Evolutionary conservation across 352 stramenopile species (phyloP).

Genomic region (Phytophthora europaea): DNA sequence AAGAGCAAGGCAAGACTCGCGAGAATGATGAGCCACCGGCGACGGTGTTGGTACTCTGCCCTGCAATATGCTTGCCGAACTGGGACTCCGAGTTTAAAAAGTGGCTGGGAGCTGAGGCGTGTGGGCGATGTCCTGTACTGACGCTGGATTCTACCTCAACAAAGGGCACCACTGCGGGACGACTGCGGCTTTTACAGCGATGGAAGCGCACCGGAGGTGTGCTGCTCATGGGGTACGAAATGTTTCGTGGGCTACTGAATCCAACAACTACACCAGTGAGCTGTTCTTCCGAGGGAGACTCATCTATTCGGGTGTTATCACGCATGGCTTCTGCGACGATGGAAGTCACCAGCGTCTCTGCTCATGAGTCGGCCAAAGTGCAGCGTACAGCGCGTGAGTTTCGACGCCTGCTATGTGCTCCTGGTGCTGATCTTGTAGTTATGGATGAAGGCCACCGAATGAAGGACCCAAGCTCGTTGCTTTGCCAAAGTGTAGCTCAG

Average conservation of each 20-base stretch:
- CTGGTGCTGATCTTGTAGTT: slow-evolving; percentile 82
- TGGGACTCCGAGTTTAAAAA: slow-evolving; percentile 98
- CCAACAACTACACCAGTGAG: slow-evolving; percentile 51
- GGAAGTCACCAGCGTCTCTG: slow-evolving; percentile 65
- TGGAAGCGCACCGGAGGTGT: slow-evolving; percentile 85
- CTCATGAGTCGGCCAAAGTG: slow-evolving; percentile 57
- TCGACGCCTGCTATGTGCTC: slow-evolving; percentile 59
- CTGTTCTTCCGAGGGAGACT: slow-evolving; percentile 42
- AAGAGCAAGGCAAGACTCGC: background rate
- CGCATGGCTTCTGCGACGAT: slow-evolving; percentile 71
- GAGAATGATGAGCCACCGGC: slow-evolving; percentile 23
- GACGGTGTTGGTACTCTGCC: slow-evolving; percentile 94
- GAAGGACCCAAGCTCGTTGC: slow-evolving; percentile 86
- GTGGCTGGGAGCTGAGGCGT: slow-evolving; percentile 87
- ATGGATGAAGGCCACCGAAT: slow-evolving; percentile 92
- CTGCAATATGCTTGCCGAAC: slow-evolving; percentile 97
- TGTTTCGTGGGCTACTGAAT: slow-evolving; percentile 89
- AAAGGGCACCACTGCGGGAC: slow-evolving; percentile 61
- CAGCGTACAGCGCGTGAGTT: slow-evolving; percentile 72
- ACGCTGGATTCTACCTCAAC: slow-evolving; percentile 69
- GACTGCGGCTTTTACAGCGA: slow-evolving; percentile 68
- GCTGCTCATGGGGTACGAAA: slow-evolving; percentile 91
- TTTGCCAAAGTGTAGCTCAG: slow-evolving; percentile 83
- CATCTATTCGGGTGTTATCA: slow-evolving; percentile 73
- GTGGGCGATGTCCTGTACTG: slow-evolving; percentile 65